Evolutionary conservation across 306 rosid genomes (phyloP), one percentile per base, ranked within the genome.

Genomic region (Rubus idaeus): DNA sequence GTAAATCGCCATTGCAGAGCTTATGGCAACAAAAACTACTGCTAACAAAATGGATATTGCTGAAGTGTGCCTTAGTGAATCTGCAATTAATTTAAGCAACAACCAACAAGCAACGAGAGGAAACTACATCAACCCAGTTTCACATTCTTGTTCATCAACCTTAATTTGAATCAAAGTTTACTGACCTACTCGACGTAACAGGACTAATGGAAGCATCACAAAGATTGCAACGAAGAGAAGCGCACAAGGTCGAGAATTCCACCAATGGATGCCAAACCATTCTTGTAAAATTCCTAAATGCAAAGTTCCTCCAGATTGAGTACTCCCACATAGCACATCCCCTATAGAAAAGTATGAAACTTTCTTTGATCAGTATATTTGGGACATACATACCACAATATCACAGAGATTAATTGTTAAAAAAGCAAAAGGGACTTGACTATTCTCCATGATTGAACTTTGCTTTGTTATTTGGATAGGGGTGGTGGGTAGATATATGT

Each of bases 241-340:
- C 41, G 79, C 86, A 63, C 71, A 85, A 46, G 84, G 80, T 3
- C 94, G 91, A 63, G 89, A 80, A 50, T 86, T 87, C 91, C 91
- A 89, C 94, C 90, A 87, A 12, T 82, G 86, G 14, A 86, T 41
- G 37, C 91, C 94, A 70, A 86, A 80, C 91, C 91, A 87, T 78
- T 89, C 81, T 79, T 89, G 91, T 14, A 89, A 67, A 63, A 89
- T 44, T 3, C 91, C 94, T 35, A 84, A 66, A 60, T 87, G 91
- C 70, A 71, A 52, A 7, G 7, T 57, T 35, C 86, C 88, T 20
- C 78, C 74, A 0, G 74, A 78, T 47, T 79, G 82, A 55, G 76
- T 30, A 61, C 42, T 89, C 47, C 94, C 94, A 61, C 91, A 85
- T 0, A 89, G 68, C 49, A 89, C 88, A 61, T 87, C 91, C 47